Evolutionary conservation across 345 rosid genomes (phyloP).

Genomic region (Linum lewisii): DNA sequence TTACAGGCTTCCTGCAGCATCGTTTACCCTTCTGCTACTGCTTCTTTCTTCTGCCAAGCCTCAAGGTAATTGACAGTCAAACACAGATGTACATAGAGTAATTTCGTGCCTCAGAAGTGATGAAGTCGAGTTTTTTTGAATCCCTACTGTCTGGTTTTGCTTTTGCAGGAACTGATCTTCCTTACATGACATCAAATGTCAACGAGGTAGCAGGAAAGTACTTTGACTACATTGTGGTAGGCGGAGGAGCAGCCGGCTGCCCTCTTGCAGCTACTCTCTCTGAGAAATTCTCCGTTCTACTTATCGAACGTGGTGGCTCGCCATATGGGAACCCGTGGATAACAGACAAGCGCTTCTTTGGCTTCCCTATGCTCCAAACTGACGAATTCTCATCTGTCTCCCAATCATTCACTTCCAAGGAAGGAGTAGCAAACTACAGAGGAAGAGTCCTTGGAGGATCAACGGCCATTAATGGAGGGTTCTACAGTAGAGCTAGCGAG

Average conservation of each 20-base stretch:
- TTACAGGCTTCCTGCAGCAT: constrained; percentile 12
- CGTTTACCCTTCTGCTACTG: constrained; percentile 7
- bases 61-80: constrained; percentile 24
- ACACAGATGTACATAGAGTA: neutral
- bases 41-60: constrained; percentile 12
- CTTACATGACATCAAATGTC: constrained; percentile 50
- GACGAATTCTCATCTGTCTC: constrained; percentile 53
- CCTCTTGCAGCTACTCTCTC: constrained; percentile 63
- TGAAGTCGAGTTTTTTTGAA: neutral
- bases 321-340: constrained; percentile 52
- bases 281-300: constrained; percentile 44
- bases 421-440: constrained; percentile 41
- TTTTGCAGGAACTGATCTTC: constrained; percentile 33
- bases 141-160: neutral
- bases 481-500: constrained; percentile 62
- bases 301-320: constrained; percentile 59
- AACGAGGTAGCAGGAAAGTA: constrained; percentile 50
- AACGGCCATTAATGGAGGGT: constrained; percentile 58
- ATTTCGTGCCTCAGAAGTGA: neutral
- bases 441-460: constrained; percentile 72
- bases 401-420: constrained; percentile 45
- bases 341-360: constrained; percentile 30
- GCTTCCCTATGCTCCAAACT: constrained; percentile 45
- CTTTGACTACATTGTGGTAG: constrained; percentile 59
- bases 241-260: constrained; percentile 70